Percentiles rank a stretch among this genome's conserved stretches.
Evolutionary conservation across 208 protist genomes (phyloP).

Genomic region (Porcisia deanei): DNA sequence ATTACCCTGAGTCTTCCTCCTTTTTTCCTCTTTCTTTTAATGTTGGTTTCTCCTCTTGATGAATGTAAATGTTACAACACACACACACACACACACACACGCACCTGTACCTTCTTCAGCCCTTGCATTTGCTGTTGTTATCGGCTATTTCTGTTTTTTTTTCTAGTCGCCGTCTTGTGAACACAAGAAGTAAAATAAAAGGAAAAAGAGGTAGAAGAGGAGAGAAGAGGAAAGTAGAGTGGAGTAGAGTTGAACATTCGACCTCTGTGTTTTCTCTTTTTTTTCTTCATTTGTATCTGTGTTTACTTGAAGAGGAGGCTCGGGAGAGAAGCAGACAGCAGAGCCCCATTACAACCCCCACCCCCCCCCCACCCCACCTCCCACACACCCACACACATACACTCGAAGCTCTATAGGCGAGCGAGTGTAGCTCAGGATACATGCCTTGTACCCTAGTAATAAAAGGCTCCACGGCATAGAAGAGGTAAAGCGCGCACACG

Average conservation of each 20-base stretch:
- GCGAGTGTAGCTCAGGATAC: neutral
- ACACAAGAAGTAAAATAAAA: neutral
- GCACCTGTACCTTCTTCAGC: neutral
- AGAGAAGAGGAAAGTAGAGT: no score
- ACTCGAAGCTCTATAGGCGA: neutral
- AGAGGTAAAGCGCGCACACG: neutral
- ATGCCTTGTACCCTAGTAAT: neutral
- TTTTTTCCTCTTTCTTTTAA: neutral
- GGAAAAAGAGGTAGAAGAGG: no score
- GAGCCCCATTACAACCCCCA: neutral
- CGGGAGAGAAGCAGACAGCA: no score
- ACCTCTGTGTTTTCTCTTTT: no score
- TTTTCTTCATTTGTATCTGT: neutral
- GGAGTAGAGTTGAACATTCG: no score
- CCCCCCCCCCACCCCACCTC: neutral
- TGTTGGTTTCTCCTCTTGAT: neutral
- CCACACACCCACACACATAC: no score
- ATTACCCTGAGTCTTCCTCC: neutral
- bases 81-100: neutral
- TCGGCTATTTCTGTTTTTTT: neutral
- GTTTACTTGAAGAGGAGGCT: neutral
- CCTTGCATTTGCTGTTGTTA: neutral
- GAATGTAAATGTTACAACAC: neutral
- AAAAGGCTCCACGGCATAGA: neutral
- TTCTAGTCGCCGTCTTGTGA: no score